Base-by-base conservation (phyloP, 1,139 yeast genomes). In the Taphrina flavorubra region DNA sequence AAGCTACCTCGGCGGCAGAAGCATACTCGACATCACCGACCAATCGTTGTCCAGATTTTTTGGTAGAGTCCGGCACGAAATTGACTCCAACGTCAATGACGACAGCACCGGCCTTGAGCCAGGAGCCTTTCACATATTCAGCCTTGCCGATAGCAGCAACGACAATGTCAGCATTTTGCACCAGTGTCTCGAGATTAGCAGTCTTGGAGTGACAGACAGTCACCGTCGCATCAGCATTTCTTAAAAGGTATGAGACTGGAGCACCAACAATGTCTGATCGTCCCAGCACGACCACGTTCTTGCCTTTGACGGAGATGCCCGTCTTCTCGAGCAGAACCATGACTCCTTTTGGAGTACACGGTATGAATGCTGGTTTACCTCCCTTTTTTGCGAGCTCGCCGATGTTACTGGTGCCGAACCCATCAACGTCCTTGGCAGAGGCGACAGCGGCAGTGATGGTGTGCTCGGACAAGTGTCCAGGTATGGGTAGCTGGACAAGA, bases 61-160 rank as follows among this genome's bases (percentile, higher is more conserved):
- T 89, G 67, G 90, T 78, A 42, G 85, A 76, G 76, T 92, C 98
- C 1, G 86, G 87, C 70, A 91, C 83, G 77, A 89, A 92, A 80
- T 95, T 94, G 77, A 95, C 94, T 70, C 99, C 99, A 60, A 94
- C 99, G 77, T 94, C 99, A 73, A 94, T 90, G 34, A 94, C 96
- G 51, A 90, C 89, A 40, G 92, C 87, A 66, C 90, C 96, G 69
- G 82, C 81, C 78, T 89, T 91, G 76, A 95, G 82, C 97, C 97
- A 91, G 63, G 87, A 94, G 72, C 95, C 97, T 80, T 89, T 84
- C 73, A 94, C 89, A 76, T 86, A 92, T 70, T 84, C 83, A 51
- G 98, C 87, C 76, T 84, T 84, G 71, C 99, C 99, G 73, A 92
- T 85, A 46, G 99, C 99, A 64, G 92, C 92, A 72, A 95, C 88